Conservation (phyloP, 1,284 basidiomycete species). For the Irpex sp. region DNA sequence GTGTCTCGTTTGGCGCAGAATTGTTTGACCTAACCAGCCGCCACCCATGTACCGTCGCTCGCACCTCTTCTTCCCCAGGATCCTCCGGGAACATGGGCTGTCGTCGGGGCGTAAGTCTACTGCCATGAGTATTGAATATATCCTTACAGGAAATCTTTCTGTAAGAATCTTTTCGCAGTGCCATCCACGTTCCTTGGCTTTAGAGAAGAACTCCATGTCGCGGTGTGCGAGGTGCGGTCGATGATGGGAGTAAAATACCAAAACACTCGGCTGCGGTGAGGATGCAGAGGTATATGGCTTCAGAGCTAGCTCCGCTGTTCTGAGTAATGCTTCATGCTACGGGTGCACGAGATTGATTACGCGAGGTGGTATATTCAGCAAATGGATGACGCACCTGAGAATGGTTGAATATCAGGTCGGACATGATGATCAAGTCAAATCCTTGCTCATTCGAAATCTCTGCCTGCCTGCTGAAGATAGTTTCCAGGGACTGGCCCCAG, state of each 20-base stretch:
- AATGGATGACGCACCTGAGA: constrained; percentile 52
- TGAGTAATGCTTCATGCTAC: constrained; percentile 81
- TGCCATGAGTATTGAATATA: neutral
- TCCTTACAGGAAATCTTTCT: constrained; percentile 57
- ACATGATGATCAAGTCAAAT: constrained; percentile 86
- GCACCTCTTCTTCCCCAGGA: constrained; percentile 69
- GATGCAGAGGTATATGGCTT: constrained; percentile 4
- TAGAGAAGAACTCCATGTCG: constrained; percentile 82
- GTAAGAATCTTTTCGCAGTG: constrained; percentile 69
- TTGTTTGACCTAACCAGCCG: constrained; percentile 29
- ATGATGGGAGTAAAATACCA: constrained; percentile 94
- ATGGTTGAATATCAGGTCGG: constrained; percentile 90
- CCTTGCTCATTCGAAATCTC: constrained; percentile 16
- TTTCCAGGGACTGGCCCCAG: constrained; percentile 75
- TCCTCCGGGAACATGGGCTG: constrained; percentile 90
- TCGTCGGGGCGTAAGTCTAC: neutral
- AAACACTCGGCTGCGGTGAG: constrained; percentile 46
- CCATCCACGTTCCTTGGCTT: constrained; percentile 73
- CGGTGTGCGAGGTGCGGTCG: constrained; percentile 81
- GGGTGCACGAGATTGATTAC: neutral
- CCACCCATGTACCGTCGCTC: constrained; percentile 81
- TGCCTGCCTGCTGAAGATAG: constrained; percentile 30
- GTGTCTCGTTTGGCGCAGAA: neutral
- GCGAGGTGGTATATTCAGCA: neutral
- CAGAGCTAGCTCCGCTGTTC: constrained; percentile 61